These are phyloP conservation scores for Deakozyma indianensis DNA, from an alignment of 805 yeast species.

Conservation along the genomic window DNA sequence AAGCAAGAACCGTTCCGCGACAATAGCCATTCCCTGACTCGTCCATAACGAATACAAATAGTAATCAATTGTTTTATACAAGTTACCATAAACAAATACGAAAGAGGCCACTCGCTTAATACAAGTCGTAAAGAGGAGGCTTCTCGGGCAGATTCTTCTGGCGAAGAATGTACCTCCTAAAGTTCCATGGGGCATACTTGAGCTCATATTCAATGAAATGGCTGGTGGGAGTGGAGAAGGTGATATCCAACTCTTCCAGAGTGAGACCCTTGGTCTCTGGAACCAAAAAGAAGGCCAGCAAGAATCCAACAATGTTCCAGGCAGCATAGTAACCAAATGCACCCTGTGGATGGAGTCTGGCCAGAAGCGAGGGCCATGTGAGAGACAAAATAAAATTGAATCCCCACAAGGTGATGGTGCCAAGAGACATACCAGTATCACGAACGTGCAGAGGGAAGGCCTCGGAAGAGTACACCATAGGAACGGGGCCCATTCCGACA, in stretches of 20 bases:
- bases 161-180: constrained; percentile 10
- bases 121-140: constrained; percentile 7
- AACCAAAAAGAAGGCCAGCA: constrained; percentile 34
- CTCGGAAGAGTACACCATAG: constrained; percentile 80
- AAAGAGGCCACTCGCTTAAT: no score
- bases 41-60: no score
- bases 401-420: constrained; percentile 35
- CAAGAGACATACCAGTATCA: constrained; percentile 16
- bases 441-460: constrained; percentile 20
- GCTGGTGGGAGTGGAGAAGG: constrained; percentile 41
- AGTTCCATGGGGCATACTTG: constrained; percentile 15
- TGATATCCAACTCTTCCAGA: constrained; percentile 63
- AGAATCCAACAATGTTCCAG: constrained; percentile 65
- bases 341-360: constrained; percentile 62
- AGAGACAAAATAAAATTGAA: constrained; percentile 48
- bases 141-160: constrained; percentile 11
- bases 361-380: constrained; percentile 64
- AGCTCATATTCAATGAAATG: constrained; percentile 40
- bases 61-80: no score
- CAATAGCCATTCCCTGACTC: no score
- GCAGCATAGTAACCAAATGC: constrained; percentile 85
- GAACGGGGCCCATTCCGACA: constrained; percentile 81
- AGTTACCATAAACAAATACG: no score
- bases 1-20: no score
- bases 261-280: constrained; percentile 64